These are phyloP conservation scores for Trichoderma pleuroti DNA, from an alignment of 2,329 filamentous ascomycete genomes.

Conservation along the genomic window DNA sequence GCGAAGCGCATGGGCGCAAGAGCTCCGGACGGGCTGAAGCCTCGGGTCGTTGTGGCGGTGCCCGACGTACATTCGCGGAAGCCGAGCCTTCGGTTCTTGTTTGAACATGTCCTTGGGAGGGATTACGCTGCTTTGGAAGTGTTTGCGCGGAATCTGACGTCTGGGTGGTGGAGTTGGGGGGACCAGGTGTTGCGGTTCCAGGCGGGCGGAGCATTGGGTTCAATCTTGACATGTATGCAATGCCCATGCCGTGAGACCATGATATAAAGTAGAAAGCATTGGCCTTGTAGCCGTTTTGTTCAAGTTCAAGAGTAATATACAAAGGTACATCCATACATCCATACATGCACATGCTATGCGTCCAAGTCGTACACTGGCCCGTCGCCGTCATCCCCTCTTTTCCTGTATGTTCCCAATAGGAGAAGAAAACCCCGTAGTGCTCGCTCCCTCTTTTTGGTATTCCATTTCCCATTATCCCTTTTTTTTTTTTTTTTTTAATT, in stretches of 20 bases:
- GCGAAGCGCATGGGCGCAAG: slow-evolving; percentile 42
- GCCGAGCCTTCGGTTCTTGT: slow-evolving; percentile 62
- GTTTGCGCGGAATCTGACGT: slow-evolving; percentile 70
- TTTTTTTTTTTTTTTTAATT: not conserved
- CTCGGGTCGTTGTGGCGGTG: slow-evolving; percentile 63
- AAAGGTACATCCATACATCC: slow-evolving; percentile 23
- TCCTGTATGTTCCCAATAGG: not conserved
- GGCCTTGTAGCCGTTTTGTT: not conserved
- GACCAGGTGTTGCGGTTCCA: slow-evolving; percentile 71
- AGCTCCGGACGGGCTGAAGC: slow-evolving; percentile 24
- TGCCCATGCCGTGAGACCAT: not conserved
- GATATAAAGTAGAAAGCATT: not conserved
- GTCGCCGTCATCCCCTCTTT: not conserved
- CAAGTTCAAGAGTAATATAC: slow-evolving; percentile 25
- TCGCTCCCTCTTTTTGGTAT: not conserved
- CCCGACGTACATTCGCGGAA: slow-evolving; percentile 78
- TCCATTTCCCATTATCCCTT: not conserved
- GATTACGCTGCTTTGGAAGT: slow-evolving; percentile 63
- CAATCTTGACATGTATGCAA: not conserved
- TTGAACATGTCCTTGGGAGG: slow-evolving; percentile 51
- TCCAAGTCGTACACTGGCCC: slow-evolving; percentile 29
- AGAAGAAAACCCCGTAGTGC: not conserved
- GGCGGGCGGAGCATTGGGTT: slow-evolving; percentile 49
- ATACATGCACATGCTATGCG: slow-evolving; percentile 29
- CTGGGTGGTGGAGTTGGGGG: slow-evolving; percentile 77